phyloP scores from a whole-genome alignment of 179 eudicot species.

The Beta corolliflora region DNA sequence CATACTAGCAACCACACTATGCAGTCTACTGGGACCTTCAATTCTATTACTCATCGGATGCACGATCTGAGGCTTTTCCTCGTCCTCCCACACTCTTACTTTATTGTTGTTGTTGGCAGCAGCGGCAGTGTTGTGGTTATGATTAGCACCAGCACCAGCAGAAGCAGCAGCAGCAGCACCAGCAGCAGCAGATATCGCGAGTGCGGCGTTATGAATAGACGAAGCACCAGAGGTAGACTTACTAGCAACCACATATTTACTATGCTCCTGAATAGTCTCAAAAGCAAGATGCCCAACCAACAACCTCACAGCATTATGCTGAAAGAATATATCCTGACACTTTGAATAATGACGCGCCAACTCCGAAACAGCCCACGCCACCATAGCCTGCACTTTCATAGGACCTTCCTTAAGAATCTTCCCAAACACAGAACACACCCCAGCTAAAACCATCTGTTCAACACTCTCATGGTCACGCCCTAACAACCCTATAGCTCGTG shows the following conservation, averaged over 20 bases:
- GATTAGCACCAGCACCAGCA: too few relatives aligned
- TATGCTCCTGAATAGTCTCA: conserved; percentile 85
- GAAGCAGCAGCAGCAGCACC: too few relatives aligned
- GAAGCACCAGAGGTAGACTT: conserved; percentile 29
- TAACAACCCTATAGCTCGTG: conserved; percentile 65
- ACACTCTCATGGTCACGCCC: conserved; percentile 80
- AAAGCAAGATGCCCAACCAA: conserved; percentile 82
- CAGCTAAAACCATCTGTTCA: conserved; percentile 68
- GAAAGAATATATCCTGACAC: conserved; percentile 77
- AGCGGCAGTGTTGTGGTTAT: too few relatives aligned
- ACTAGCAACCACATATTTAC: conserved; percentile 55
- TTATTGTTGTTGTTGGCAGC: not conserved
- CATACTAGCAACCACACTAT: conserved; percentile 42
- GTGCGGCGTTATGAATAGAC: conserved; percentile 56
- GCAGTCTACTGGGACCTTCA: conserved; percentile 41
- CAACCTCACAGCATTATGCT: conserved; percentile 65
- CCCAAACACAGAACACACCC: conserved; percentile 73
- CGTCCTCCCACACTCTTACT: conserved; percentile 33
- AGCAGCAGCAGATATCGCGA: conserved; percentile 38
- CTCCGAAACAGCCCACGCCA: conserved; percentile 90
- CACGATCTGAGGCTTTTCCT: conserved; percentile 36
- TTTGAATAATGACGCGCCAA: conserved; percentile 60
- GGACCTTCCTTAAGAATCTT: conserved; percentile 84
- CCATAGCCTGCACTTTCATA: conserved; percentile 81
- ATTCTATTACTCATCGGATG: conserved; percentile 50